phyloP scores from a whole-genome alignment of 2,329 filamentous ascomycete genomes.

The Colletotrichum acutatum region DNA sequence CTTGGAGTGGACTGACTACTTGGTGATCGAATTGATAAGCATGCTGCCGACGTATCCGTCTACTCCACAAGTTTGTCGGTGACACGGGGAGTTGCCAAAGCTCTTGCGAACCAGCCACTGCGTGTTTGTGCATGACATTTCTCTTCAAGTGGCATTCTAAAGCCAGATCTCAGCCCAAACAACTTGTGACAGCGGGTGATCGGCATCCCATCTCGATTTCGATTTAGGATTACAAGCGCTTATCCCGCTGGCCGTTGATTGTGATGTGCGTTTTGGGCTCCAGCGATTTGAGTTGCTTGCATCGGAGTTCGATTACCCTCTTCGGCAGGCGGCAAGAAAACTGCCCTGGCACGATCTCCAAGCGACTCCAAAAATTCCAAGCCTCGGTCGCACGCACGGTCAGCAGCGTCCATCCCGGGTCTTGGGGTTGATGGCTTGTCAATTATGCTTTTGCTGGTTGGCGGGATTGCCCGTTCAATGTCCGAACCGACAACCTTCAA shows the following conservation, averaged over 20 bases:
- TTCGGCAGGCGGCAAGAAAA: slow-evolving; percentile 22
- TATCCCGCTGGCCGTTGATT: neutral
- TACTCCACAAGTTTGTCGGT: neutral
- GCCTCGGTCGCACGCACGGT: neutral
- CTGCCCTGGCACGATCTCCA: neutral
- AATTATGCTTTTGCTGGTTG: slow-evolving; percentile 4
- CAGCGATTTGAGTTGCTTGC: neutral
- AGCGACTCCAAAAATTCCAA: neutral
- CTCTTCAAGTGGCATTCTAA: neutral
- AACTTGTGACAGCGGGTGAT: neutral
- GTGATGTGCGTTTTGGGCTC: neutral
- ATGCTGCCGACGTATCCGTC: neutral
- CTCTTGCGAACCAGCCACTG: neutral
- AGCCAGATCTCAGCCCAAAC: neutral
- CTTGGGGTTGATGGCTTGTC: neutral
- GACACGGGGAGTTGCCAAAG: neutral
- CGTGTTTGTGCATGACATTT: neutral
- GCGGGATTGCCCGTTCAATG: slow-evolving; percentile 7
- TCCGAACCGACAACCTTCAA: neutral
- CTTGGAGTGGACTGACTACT: neutral
- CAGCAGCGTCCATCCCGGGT: neutral
- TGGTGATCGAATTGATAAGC: neutral
- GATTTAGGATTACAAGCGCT: neutral
- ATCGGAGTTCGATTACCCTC: slow-evolving; percentile 23
- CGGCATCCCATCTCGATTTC: neutral